Evolutionary conservation across 805 yeast species (phyloP).

Genomic region (Metschnikowia dekortorum): DNA sequence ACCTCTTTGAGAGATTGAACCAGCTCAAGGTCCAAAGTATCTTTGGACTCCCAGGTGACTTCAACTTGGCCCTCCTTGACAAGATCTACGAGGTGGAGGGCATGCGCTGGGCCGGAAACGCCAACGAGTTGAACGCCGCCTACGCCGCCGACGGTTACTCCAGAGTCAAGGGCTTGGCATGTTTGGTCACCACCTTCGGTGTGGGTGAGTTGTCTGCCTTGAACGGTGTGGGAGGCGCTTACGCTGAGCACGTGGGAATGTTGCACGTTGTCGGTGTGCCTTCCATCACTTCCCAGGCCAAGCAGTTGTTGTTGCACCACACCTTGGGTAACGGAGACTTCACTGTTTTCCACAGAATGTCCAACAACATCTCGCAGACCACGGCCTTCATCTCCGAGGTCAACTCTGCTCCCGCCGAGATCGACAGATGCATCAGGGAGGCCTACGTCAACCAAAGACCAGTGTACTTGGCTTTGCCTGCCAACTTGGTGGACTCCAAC

Average conservation of each 20-base stretch:
- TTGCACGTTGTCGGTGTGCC: conserved; percentile 87
- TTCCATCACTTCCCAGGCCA: conserved; percentile 65
- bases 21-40: conserved; percentile 68
- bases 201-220: conserved; percentile 84
- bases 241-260: conserved; percentile 85
- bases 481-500: conserved; percentile 66
- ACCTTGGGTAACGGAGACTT: conserved; percentile 82
- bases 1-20: conserved; percentile 71
- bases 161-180: conserved; percentile 70
- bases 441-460: conserved; percentile 75
- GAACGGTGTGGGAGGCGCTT: conserved; percentile 84
- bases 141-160: conserved; percentile 89
- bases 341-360: conserved; percentile 76
- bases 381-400: conserved; percentile 62
- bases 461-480: conserved; percentile 77
- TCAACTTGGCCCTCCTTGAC: conserved; percentile 68
- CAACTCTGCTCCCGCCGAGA: conserved; percentile 59
- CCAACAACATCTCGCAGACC: conserved; percentile 64
- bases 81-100: conserved; percentile 71
- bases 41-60: conserved; percentile 81
- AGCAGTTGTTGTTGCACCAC: conserved; percentile 73
- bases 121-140: conserved; percentile 86
- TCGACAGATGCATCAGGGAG: conserved; percentile 70
- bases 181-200: conserved; percentile 81
- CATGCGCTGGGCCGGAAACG: conserved; percentile 85